Base-by-base conservation (phyloP, 345 rosid species). In the Euphorbia tirucalli region DNA sequence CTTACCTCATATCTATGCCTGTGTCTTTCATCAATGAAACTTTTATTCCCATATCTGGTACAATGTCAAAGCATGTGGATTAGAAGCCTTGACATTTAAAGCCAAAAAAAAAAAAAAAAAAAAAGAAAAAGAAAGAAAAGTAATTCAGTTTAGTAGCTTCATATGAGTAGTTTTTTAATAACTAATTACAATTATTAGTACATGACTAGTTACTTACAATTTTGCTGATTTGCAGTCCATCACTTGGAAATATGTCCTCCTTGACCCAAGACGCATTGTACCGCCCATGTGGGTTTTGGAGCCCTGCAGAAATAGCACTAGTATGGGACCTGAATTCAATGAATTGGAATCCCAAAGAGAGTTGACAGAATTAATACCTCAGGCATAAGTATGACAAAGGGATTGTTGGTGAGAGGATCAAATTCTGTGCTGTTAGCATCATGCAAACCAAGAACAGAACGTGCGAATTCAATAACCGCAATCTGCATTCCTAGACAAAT, bases 401-500 rank as follows among this genome's bases (percentile, higher is more conserved):
- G 93, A 83, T 87, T 79, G 30, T 90, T 81, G 32, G 96, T 90
- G 49, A 84, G 80, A 57, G 82, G 85, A 79, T 93, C 97, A 71
- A 96, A 96, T 82, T 96, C 98, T 0, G 80, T 78, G 85, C 99
- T 96, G 82, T 93, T 89, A 68, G 98, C 97, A 64, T 73, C 86
- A 76, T 88, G 91, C 74, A 82, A 71, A 69, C 93, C 92, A 78
- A 91, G 81, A 77, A 95, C 91, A 48, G 98, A 84, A 84, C 94
- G 86, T 67, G 98, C 93, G 82, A 83, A 88, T 76, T 96, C 99
- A 60, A 96, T 93, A 55, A 96, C 97, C 66, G 97, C 87, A 50
- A 89, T 91, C 80, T 96, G 99, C 99, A 96, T 96, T 82, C 99
- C 99, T 74, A 96, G 83, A 83, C 99, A 96, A 74, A 96, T 96